phyloP scores from a whole-genome alignment of 768 basidiomycete genomes.

The Pholiota molesta region DNA sequence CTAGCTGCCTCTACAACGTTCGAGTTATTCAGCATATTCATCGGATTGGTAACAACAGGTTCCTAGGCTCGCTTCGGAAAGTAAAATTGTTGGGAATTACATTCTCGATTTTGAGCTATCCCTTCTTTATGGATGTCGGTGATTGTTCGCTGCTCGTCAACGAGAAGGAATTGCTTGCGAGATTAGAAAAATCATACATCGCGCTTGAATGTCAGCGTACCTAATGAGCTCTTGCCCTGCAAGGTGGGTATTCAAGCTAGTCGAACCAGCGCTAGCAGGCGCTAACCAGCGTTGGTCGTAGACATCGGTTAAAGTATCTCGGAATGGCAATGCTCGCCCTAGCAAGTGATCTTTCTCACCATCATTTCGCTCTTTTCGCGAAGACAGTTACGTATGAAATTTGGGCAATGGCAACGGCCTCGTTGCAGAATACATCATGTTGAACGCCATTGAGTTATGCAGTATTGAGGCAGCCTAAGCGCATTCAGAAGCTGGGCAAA shows the following conservation, averaged over 20 bases:
- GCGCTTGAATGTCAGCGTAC: slow-evolving; percentile 1
- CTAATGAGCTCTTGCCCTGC: slow-evolving; percentile 1
- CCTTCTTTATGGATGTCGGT: not conserved
- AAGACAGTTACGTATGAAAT: not conserved
- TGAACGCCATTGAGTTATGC: not conserved
- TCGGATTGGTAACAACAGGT: no score
- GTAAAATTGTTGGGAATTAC: slow-evolving; percentile 16
- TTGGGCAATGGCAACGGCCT: not conserved
- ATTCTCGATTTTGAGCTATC: slow-evolving; percentile 18
- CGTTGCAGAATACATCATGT: not conserved
- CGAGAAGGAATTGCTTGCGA: not conserved
- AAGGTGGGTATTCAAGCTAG: not conserved
- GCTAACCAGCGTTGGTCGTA: no score
- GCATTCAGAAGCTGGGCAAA: not conserved
- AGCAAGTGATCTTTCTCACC: not conserved
- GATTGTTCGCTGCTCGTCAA: slow-evolving; percentile 4
- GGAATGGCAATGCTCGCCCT: not conserved
- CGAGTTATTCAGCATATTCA: no score
- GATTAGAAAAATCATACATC: not conserved
- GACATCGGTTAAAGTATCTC: not conserved
- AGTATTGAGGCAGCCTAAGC: not conserved
- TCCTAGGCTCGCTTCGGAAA: not conserved
- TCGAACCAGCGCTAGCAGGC: not conserved
- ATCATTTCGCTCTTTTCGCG: not conserved
- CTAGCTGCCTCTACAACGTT: no score